These are phyloP conservation scores for Chernovozyma aurita DNA, from an alignment of 1,139 yeast genomes.

Conservation along the genomic window DNA sequence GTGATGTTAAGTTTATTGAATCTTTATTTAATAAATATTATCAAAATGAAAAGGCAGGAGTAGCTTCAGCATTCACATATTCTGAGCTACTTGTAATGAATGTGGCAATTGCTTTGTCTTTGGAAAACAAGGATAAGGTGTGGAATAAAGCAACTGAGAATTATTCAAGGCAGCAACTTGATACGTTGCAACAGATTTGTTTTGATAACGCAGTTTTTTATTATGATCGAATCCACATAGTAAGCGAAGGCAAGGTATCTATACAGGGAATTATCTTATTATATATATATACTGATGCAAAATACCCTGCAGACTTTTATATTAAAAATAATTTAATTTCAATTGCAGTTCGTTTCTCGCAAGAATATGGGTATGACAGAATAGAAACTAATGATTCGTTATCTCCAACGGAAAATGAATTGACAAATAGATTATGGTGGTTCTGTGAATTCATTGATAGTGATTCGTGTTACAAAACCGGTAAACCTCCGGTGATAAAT, in stretches of 20 bases:
- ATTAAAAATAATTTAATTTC: conserved; percentile 18
- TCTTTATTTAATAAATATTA: conserved; percentile 15
- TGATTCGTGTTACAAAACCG: conserved; percentile 21
- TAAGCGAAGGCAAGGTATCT: conserved; percentile 18
- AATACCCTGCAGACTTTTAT: conserved; percentile 21
- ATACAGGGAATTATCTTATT: conserved; percentile 23
- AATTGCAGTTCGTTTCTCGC: conserved; percentile 18
- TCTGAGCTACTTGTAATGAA: conserved; percentile 34
- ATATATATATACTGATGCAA: conserved; percentile 18
- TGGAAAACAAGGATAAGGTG: conserved; percentile 4
- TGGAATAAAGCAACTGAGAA: conserved; percentile 6
- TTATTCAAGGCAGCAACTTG: conserved; percentile 4
- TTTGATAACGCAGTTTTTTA: conserved; percentile 17
- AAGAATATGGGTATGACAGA: conserved; percentile 18
- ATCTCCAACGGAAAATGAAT: conserved; percentile 9
- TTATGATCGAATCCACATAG: conserved; percentile 17
- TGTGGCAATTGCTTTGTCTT: conserved; percentile 17
- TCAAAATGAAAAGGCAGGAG: conserved; percentile 2
- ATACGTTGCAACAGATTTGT: conserved; percentile 8
- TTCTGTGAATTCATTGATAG: conserved; percentile 18
- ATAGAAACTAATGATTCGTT: conserved; percentile 11
- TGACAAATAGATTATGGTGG: conserved; percentile 18
- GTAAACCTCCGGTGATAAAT: conserved; percentile 16
- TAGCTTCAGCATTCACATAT: conserved; percentile 12
- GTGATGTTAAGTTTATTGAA: conserved; percentile 9